Percentiles rank a stretch among this genome's conserved stretches.
Evolutionary conservation across 805 yeast species (phyloP).

Genomic region (Kodamaea kakaduensis): DNA sequence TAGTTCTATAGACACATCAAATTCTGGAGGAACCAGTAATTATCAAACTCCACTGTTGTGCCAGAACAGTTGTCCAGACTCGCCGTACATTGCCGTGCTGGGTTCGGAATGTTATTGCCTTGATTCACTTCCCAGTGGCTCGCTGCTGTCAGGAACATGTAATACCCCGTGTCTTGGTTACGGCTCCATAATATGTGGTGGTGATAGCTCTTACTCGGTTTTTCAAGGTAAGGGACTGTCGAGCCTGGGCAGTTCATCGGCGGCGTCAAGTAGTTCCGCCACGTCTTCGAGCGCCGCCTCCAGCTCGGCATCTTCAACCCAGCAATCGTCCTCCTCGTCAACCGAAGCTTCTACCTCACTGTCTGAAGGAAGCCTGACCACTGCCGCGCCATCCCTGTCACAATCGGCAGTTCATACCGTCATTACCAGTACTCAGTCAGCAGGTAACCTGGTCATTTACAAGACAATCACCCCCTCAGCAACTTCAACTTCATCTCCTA

Average conservation of each 20-base stretch:
- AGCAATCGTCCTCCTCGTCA: slow-evolving; percentile 4
- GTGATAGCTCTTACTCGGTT: slow-evolving; percentile 28
- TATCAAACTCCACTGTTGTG: slow-evolving; percentile 32
- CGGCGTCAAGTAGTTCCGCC: background rate
- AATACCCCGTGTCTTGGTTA: slow-evolving; percentile 32
- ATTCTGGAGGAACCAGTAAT: slow-evolving; percentile 18
- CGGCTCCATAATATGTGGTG: slow-evolving; percentile 36
- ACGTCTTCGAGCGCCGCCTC: slow-evolving; percentile 11
- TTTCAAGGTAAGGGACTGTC: slow-evolving; percentile 18
- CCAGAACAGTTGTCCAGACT: slow-evolving; percentile 25
- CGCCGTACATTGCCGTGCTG: slow-evolving; percentile 36
- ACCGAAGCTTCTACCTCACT: slow-evolving; percentile 4
- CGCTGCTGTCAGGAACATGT: slow-evolving; percentile 24
- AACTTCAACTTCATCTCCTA: slow-evolving; percentile 3
- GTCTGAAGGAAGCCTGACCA: background rate
- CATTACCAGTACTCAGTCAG: slow-evolving; percentile 4
- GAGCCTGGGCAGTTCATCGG: background rate
- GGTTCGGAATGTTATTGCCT: slow-evolving; percentile 39
- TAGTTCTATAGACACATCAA: slow-evolving; percentile 24
- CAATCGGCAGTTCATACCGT: slow-evolving; percentile 1
- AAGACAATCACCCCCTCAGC: slow-evolving; percentile 11
- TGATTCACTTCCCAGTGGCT: slow-evolving; percentile 25
- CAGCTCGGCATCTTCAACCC: slow-evolving; percentile 2
- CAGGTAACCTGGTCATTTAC: slow-evolving; percentile 9
- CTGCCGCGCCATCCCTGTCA: slow-evolving; percentile 1